Base-by-base conservation (phyloP, 768 basidiomycete genomes). In the Tricholoma terreum region DNA sequence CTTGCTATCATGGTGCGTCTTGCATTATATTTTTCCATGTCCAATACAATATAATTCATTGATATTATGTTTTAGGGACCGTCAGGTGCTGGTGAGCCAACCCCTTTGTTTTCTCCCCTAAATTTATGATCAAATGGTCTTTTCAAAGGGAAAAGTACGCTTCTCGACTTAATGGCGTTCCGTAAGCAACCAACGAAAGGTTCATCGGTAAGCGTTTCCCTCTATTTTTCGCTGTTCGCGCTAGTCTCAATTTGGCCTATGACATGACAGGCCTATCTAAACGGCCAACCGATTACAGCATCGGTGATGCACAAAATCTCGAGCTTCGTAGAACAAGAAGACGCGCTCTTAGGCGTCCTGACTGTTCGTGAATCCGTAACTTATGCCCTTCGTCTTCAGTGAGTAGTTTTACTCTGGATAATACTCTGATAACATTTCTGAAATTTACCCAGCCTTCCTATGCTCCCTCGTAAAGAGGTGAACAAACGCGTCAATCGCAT, bases 281-380 rank as follows among this genome's bases (percentile, higher is more conserved):
- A 78, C 58, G 71, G 71, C 15, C 60, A 58, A 48, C 15, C 42
- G 2, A 52, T 79, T 1, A 56, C 57, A 15, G 64, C 66, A 1
- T 56, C 54, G n/a, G 46, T 53, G 15, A 78, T 79, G 70, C 71
- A 74, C 57, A 68, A 62, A 50, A 76, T 73, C 50, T 84, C 67
- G 6, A 74, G 73, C 4, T 85, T 82, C 57, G 83, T 84, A 17
- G 84, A 85, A 65, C 84, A 86, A 60, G 80, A 82, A 58, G 84
- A 86, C 59, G 79, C 82, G 0, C 70, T 86, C 1, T 68, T 84
- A 8, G 84, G 84, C 4, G 81, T 82, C 12, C 67, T 85, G 30
- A 83, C 84, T 14, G 84, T 84, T 12, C 70, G 76, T 1, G 83
- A 86, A 66, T 82, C 81, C 0, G 73, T 86, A 30, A 59, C 71